Base-by-base conservation (phyloP, 768 basidiomycete genomes). In the Calocera viscosa region DNA sequence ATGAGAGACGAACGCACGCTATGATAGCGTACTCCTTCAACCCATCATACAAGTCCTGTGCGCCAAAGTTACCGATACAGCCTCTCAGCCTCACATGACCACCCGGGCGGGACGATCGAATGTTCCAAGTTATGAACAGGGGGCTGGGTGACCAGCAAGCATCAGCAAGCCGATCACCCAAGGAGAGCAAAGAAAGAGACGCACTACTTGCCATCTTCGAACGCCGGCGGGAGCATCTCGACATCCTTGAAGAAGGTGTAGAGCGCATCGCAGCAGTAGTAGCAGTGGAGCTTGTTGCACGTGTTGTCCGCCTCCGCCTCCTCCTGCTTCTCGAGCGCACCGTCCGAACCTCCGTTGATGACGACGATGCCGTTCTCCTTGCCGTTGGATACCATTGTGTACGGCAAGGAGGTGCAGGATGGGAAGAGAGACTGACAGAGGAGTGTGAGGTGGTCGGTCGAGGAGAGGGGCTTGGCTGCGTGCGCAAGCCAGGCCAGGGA, bases 51-150 rank as follows among this genome's bases (percentile, higher is more conserved):
- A 98, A 79, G 12, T 85, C 77, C 75, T 87, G 81, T 12, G 90
- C 81, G 35, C 87, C 85, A 72, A 99, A 99, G 76, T 84, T 93
- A 72, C 95, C 95, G 71, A 99, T 97, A 78, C 95, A 99, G 60
- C 95, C 95, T 65, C 95, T 80, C 69, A 99, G 80, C 67, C 83
- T 81, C 49, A 84, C 80, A 24, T 82, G 74, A 67, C 84, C 82
- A 34, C 84, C 85, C 22, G 84, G 78, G 67, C 83, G 84, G 67
- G 80, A 81, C 34, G 83, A 80, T 68, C 82, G 83, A 49, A 84
- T 87, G 76, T 92, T 94, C 94, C 94, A 99, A 5, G 95, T 98
- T 34, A 98, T 92, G 76, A 99, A 99, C 66, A 99, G 80, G 14
- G 94, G 93, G 76, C 92, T 93, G 69, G 2, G 40, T 22, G 43